Percentiles rank a stretch among this genome's conserved stretches.
These are phyloP conservation scores for Annulohypoxylon truncatum DNA, from an alignment of 2,329 filamentous ascomycete species.

Conservation along the genomic window DNA sequence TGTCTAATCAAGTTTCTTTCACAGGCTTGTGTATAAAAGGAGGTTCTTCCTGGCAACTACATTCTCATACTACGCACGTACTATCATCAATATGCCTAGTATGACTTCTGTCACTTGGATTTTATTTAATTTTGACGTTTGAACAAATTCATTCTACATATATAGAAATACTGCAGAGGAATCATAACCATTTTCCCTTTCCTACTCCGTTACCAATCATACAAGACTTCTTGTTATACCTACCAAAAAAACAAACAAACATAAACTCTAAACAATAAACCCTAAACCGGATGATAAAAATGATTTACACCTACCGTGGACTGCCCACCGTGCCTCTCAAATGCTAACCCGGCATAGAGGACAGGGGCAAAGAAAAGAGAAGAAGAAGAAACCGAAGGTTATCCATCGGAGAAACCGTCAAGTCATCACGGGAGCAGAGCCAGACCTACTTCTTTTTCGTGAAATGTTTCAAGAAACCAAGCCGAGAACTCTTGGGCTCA, in stretches of 20 bases:
- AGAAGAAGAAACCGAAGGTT: no score
- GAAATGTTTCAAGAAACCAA: background rate
- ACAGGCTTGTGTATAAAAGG: background rate
- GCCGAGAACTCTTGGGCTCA: background rate
- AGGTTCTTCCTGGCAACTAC: background rate
- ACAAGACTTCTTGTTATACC: background rate
- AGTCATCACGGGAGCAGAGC: background rate
- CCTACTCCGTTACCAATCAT: background rate
- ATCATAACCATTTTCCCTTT: background rate
- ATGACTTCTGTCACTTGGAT: background rate
- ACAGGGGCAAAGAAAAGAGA: no score
- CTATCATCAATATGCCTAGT: background rate
- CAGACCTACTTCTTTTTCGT: background rate
- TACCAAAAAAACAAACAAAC: background rate
- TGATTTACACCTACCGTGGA: no score
- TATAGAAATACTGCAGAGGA: background rate
- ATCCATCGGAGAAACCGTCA: background rate
- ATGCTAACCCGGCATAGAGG: no score
- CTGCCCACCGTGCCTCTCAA: no score
- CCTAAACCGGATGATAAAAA: no score
- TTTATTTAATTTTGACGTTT: background rate
- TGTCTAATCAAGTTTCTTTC: constrained; percentile 2
- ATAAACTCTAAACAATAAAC: background rate
- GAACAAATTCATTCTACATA: background rate
- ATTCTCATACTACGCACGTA: background rate